Evolutionary conservation across 805 yeast genomes (phyloP).

Genomic region (Kazachstania martiniae): DNA sequence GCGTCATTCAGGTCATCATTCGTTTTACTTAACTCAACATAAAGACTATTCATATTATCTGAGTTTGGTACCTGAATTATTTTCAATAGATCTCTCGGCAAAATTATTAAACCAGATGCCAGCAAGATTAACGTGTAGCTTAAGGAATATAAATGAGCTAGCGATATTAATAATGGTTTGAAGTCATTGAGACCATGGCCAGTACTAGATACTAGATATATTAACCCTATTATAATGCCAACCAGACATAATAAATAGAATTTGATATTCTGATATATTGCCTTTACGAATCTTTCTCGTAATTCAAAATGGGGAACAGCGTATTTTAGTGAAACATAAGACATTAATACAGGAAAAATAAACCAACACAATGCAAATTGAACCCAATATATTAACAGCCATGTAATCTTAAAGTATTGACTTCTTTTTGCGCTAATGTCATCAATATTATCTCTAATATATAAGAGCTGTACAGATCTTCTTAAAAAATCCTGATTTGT

Average conservation of each 20-base stretch:
- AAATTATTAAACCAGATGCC: slow-evolving; percentile 19
- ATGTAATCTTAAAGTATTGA: slow-evolving; percentile 11
- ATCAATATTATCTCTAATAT: too few relatives aligned
- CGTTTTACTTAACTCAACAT: slow-evolving; percentile 22
- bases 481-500: too few relatives aligned
- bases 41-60: slow-evolving; percentile 14
- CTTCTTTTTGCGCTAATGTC: background rate
- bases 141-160: slow-evolving; percentile 25
- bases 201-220: slow-evolving; percentile 18
- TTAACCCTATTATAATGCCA: slow-evolving; percentile 15
- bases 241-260: slow-evolving; percentile 19
- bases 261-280: slow-evolving; percentile 20
- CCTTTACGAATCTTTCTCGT: slow-evolving; percentile 11
- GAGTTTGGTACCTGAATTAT: slow-evolving; percentile 5
- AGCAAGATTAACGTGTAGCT: slow-evolving; percentile 21
- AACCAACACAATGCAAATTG: slow-evolving; percentile 26
- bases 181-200: slow-evolving; percentile 17
- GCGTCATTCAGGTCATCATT: slow-evolving; percentile 26
- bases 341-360: slow-evolving; percentile 22
- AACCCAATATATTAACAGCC: slow-evolving; percentile 23
- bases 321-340: slow-evolving; percentile 22
- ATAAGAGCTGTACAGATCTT: too few relatives aligned
- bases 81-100: slow-evolving; percentile 18
- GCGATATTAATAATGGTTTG: slow-evolving; percentile 23
- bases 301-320: slow-evolving; percentile 10